Evolutionary conservation across 305 asterid genomes (phyloP).

Genomic region (Fraxinus albicans): DNA sequence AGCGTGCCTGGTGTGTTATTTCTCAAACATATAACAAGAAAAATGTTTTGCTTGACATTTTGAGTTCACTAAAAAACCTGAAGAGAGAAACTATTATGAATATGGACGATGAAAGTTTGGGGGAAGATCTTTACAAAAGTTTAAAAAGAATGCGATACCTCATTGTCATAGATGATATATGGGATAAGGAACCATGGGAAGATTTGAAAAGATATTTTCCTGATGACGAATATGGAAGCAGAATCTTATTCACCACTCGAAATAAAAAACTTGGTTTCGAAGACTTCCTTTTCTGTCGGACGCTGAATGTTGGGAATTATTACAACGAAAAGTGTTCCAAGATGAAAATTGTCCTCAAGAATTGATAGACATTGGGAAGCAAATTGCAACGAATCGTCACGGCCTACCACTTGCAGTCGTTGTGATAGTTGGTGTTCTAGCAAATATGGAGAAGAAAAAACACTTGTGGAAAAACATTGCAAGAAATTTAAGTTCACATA

Average conservation of each 20-base stretch:
- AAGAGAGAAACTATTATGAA: not conserved
- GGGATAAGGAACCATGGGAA: not conserved
- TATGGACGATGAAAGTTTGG: not conserved
- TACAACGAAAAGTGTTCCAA: too few relatives aligned
- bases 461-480: not conserved
- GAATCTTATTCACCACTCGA: not conserved
- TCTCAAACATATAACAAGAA: not conserved
- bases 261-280: not conserved
- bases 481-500: not conserved
- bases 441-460: not conserved
- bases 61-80: not conserved
- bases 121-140: not conserved
- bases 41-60: not conserved
- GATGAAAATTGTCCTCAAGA: too few relatives aligned
- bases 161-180: slow-evolving; percentile 13
- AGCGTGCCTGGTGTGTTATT: not conserved
- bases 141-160: not conserved
- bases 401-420: not conserved
- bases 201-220: not conserved
- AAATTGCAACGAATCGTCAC: too few relatives aligned
- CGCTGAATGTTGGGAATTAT: not conserved
- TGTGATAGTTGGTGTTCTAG: not conserved
- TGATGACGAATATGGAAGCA: not conserved
- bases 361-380: too few relatives aligned
- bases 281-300: not conserved